Evolutionary conservation across 2,329 filamentous ascomycete species (phyloP).

Genomic region (Ophiocordyceps camponoti-floridani): DNA sequence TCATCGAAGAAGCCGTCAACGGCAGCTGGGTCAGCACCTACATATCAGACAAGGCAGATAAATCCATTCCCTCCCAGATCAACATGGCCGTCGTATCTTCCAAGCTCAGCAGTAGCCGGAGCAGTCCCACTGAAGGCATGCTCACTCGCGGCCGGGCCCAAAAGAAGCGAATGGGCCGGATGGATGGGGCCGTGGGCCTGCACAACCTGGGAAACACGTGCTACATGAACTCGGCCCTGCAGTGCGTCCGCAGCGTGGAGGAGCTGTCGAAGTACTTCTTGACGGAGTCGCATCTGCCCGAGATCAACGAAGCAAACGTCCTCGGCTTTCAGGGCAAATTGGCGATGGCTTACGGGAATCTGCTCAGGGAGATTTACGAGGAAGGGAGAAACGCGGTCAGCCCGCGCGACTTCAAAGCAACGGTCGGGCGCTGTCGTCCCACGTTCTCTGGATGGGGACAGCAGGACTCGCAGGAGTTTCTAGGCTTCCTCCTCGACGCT

Average conservation of each 20-base stretch:
- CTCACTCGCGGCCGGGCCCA: slow-evolving; percentile 56
- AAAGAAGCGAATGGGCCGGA: slow-evolving; percentile 51
- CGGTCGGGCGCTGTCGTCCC: slow-evolving; percentile 63
- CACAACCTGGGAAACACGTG: slow-evolving; percentile 92
- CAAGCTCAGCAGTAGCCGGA: slow-evolving; percentile 38
- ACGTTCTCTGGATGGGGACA: slow-evolving; percentile 90
- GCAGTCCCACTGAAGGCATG: slow-evolving; percentile 43
- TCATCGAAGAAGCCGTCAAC: slow-evolving; percentile 65
- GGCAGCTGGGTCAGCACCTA: slow-evolving; percentile 39
- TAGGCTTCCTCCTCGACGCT: slow-evolving; percentile 86
- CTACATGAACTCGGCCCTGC: slow-evolving; percentile 96
- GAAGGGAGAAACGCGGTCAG: slow-evolving; percentile 51
- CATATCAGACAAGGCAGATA: slow-evolving; percentile 16
- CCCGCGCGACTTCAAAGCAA: slow-evolving; percentile 66
- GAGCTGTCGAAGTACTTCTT: slow-evolving; percentile 89
- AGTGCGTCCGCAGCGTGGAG: slow-evolving; percentile 85
- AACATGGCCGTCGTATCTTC: slow-evolving; percentile 10
- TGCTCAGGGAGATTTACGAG: slow-evolving; percentile 65
- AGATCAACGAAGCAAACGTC: slow-evolving; percentile 74
- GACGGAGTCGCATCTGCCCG: slow-evolving; percentile 50
- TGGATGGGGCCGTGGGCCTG: slow-evolving; percentile 63
- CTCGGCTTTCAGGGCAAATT: slow-evolving; percentile 74
- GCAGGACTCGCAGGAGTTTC: slow-evolving; percentile 93
- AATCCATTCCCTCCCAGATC: slow-evolving; percentile 15
- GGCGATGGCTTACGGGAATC: slow-evolving; percentile 62